Base-by-base conservation (phyloP, 225 moss, liverwort and hornwort genomes). In the Sphagnum contortum region DNA sequence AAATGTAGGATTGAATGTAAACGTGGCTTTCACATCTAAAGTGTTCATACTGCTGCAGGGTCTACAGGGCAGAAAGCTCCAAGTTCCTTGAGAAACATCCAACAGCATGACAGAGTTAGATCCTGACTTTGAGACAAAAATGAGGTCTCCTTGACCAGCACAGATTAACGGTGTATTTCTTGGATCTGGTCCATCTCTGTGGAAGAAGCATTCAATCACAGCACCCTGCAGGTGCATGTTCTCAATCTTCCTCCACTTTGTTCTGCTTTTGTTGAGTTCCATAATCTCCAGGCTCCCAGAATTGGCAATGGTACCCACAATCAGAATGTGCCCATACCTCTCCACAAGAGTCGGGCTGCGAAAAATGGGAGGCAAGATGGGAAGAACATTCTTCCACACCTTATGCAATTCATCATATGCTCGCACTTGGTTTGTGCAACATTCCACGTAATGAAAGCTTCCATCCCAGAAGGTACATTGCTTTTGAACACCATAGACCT, bases 391-490 rank as follows among this genome's bases (percentile, higher is more conserved):
- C 61, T 71, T 76, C 78, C 84, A 84, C 5, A 66, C 68, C 47
- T 77, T 69, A n/a, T 66, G 55, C 64, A n/a, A 29, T 45, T 76
- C 80, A 65, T 81, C 69, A 56, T 81, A 81, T 7, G 69, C 73
- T 58, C 71, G 75, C 59, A 84, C 73, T 64, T 77, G 66, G 51
- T 81, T 78, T 9, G 67, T 78, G 47, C 84, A 81, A 3, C 78
- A 81, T 52, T 81, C 78, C 45, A 81, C 62, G 44, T 81, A 78
- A 56, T 84, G 81, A 57, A 84, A 84, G 59, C 69, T 78, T 2
- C 78, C 73, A 53, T 84, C 72, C 80, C 77, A 78, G 64, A 73
- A 84, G 56, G 73, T 73, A 59, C 84, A 84, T 51, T 81, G 80
- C 69, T 76, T 84, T 69, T 81, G 80, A 11, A 81, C 66, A 4